Conservation (phyloP, 148 eudicot species). For the Vaccinium vitisidaea region DNA sequence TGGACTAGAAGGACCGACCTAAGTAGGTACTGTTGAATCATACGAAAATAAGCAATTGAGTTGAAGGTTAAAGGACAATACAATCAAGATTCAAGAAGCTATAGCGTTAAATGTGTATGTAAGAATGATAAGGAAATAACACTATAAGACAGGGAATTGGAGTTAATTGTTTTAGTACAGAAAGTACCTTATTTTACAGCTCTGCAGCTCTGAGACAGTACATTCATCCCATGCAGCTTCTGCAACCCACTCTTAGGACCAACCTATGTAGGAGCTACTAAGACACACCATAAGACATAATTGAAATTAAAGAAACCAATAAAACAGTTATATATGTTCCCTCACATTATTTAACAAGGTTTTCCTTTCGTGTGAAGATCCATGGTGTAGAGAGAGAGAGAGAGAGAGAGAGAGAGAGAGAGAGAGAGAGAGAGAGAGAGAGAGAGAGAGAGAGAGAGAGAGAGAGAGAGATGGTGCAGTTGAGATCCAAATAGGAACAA, state of each 20-base stretch:
- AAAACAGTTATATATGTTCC: neutral
- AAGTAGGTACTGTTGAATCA: too few species aligned
- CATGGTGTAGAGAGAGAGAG: neutral
- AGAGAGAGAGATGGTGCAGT: neutral
- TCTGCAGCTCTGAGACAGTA: neutral
- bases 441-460: too few species aligned
- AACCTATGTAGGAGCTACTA: neutral
- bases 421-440: neutral
- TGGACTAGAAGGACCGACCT: neutral
- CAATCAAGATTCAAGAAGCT: neutral
- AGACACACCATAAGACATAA: neutral
- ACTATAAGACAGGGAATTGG: neutral
- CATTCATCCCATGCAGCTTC: constrained; percentile 8
- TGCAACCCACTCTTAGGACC: neutral
- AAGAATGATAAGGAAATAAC: neutral
- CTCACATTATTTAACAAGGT: neutral
- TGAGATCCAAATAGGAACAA: constrained; percentile 3
- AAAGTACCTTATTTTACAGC: neutral
- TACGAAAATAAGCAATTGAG: too few species aligned
- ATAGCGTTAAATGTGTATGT: neutral
- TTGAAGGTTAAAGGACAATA: neutral
- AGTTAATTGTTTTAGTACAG: neutral
- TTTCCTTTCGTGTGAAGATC: neutral
- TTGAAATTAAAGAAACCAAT: neutral
- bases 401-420: neutral